Percentiles rank a stretch among this genome's conserved stretches.
Evolutionary conservation across 2,329 filamentous ascomycete species (phyloP).

Genomic region (Chlorencoelia australis): DNA sequence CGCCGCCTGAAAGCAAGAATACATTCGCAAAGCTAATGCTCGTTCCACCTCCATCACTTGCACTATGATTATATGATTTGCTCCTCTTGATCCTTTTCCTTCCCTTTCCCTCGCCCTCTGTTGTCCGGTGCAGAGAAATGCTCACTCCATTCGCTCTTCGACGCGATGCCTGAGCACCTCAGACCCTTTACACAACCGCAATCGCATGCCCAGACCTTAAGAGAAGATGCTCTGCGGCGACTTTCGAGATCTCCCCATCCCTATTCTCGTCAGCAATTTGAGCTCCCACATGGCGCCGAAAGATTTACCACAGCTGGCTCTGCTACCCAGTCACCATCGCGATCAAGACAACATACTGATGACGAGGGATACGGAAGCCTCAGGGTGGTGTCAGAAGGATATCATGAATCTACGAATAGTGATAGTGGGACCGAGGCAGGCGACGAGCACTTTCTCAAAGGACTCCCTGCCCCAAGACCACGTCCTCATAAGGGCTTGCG

Average conservation of each 20-base stretch:
- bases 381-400: slow-evolving; percentile 13
- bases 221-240: slow-evolving; percentile 5
- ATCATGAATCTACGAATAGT: slow-evolving; percentile 45
- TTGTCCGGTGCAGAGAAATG: no score
- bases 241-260: slow-evolving; percentile 53
- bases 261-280: slow-evolving; percentile 49
- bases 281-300: slow-evolving; percentile 43
- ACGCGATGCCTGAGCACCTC: slow-evolving; percentile 7
- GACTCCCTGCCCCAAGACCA: slow-evolving; percentile 68
- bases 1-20: no score
- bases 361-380: slow-evolving; percentile 24
- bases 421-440: slow-evolving; percentile 94
- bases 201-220: slow-evolving; percentile 7
- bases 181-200: slow-evolving; percentile 2
- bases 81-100: no score
- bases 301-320: slow-evolving; percentile 20
- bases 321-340: slow-evolving; percentile 17
- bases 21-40: no score
- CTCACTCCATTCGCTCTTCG: neutral
- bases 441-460: slow-evolving; percentile 81
- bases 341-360: slow-evolving; percentile 21
- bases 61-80: no score
- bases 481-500: slow-evolving; percentile 70
- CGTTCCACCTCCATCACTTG: no score
- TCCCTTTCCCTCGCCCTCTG: no score